A percentile compares a stretch with the other conserved stretches of the same genome.
Evolutionary conservation across 2,329 filamentous ascomycete species (phyloP).

Genomic region (Sordariomycetes sp.): DNA sequence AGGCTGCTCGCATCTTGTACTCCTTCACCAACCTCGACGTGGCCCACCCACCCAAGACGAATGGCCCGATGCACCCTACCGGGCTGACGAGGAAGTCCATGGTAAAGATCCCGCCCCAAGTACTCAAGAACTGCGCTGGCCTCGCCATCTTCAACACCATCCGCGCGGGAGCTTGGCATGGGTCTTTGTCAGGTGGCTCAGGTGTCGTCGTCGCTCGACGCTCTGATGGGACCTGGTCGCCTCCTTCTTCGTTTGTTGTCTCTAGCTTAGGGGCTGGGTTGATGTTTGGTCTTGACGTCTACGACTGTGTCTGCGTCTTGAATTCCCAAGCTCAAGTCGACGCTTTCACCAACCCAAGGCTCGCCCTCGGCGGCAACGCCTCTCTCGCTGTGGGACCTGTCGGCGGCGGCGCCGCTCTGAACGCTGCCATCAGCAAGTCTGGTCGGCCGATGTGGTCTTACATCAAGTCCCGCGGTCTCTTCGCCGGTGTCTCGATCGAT

Average conservation of each 20-base stretch:
- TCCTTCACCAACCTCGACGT: conserved; percentile 51
- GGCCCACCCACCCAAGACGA: conserved; percentile 9
- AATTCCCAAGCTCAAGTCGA: conserved; percentile 59
- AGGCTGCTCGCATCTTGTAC: conserved; percentile 64
- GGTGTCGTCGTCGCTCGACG: conserved; percentile 50
- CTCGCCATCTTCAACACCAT: conserved; percentile 56
- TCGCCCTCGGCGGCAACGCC: conserved; percentile 62
- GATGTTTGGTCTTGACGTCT: conserved; percentile 64
- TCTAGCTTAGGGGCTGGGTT: conserved; percentile 64
- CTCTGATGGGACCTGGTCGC: conserved; percentile 56
- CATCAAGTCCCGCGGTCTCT: conserved; percentile 71
- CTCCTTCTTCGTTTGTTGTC: conserved; percentile 62
- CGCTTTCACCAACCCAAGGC: conserved; percentile 57
- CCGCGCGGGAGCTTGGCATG: conserved; percentile 45
- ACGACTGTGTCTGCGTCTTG: conserved; percentile 69
- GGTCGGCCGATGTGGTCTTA: conserved; percentile 67
- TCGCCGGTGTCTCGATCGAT: conserved; percentile 71
- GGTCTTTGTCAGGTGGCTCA: conserved; percentile 50
- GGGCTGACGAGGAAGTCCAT: conserved; percentile 21
- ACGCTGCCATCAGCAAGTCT: conserved; percentile 19
- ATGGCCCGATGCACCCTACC: conserved; percentile 19
- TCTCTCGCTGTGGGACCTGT: conserved; percentile 51
- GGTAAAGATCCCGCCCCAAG: conserved; percentile 28
- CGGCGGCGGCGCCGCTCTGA: conserved; percentile 53
- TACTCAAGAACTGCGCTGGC: conserved; percentile 47